Evolutionary conservation across 805 yeast genomes (phyloP), one percentile per base, ranked within the genome.

Genomic region (Saccharomycopsis vini): DNA sequence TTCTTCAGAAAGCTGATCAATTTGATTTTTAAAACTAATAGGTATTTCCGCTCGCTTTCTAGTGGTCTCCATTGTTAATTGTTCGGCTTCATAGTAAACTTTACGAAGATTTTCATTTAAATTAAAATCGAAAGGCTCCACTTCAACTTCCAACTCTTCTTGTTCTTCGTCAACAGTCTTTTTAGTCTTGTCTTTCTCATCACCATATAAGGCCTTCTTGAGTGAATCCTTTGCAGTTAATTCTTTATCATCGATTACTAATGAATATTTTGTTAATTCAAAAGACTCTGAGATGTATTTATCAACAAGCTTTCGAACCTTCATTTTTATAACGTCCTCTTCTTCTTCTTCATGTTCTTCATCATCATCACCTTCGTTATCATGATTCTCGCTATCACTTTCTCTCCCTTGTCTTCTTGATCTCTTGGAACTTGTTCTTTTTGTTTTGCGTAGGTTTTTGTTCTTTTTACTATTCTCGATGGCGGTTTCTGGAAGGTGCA

Each of bases 51-150:
- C 66, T 40, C 92, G 63, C 43, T 79, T 58, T 19, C 66, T 64
- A 0, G 85, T 72, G 15, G 80, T 71, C 44, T 66, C 69, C 1
- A 76, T 69, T 0, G 86, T 75, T 48, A 73, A 74, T 39, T 68
- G 71, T 50, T 85, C 94, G 46, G 83, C 79, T 31, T 71, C 67
- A 39, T 69, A 68, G 49, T 82, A 73, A 39, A 74, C 52, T 39
- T 69, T 65, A 38, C 90, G 64, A 23, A 84, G 69, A 44, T 67
- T 58, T 45, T 73, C 78, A 57, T 81, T 80, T 46, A 82, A 59
- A 16, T 71, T 77, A 32, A 71, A 61, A 55, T 85, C 90, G 58
- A 81, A 82, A 1, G 89, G 87, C 56, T 81, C 92, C 6, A 77
- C 69, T 45, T 71, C 71, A 45, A 52, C 44, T 57, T 43, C 52